Evolutionary conservation across 1,284 basidiomycete species (phyloP), one percentile per base, ranked within the genome.

Genomic region (Cryptococcus wingfieldii): DNA sequence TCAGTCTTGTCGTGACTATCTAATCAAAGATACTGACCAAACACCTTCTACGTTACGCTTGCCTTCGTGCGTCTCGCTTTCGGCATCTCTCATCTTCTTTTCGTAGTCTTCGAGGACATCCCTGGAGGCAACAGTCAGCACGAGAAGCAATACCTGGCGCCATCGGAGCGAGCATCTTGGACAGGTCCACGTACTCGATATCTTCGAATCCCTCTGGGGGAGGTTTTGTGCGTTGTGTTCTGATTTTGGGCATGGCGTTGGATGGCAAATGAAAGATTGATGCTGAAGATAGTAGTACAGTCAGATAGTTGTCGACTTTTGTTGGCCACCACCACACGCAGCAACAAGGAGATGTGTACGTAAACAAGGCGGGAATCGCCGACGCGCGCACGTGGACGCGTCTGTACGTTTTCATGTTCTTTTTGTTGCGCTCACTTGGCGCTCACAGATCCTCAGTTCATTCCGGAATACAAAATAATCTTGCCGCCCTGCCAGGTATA

Each of bases 201-300:
- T 98, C 96, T 75, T 99, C 96, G 67, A 85, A 98, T 7, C 96
- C 96, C 78, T 97, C 94, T 53, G 96, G 96, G 39, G 95, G 94
- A 59, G 86, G 84, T 80, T 95, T 97, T 9, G 96, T 97, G 67
- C 95, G 85, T 51, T 86, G 87, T 27, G 96, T 99, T 68, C 85
- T 85, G 73, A 98, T 96, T 77, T 90, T 94, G 43, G 95, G 95
- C 95, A 98, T 97, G 64, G 64, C 79, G 54, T 45, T 39, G 38
- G 39, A 44, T 25, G 10, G 31, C 31, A 10, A 23, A 34, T 10
- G 31, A 34, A 5, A 34, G 31, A 34, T 34, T 23, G 23, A 23
- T 23, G 23, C 19, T 19, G 19, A 2, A 19, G 19, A 19, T 19
- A 19, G 19, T 19, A 19, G n/a, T n/a, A n/a, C 23, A 23, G 23